Conservation (phyloP, 345 rosid genomes). For the Bruguiera parviflora region DNA sequence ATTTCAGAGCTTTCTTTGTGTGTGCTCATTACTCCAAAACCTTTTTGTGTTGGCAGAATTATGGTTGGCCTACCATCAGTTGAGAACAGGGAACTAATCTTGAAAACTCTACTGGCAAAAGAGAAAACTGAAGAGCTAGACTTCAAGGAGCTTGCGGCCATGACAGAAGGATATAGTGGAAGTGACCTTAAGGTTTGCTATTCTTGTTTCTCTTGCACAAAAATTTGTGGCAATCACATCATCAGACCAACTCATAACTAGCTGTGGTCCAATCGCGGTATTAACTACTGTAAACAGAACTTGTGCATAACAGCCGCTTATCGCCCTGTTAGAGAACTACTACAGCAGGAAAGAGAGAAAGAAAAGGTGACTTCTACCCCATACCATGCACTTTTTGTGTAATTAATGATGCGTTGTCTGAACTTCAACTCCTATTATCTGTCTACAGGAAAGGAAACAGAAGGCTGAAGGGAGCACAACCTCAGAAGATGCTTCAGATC, state of each 20-base stretch:
- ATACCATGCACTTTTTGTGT: neutral
- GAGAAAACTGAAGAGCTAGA: conserved; percentile 74
- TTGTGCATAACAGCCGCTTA: conserved; percentile 94
- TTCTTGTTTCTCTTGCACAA: conserved; percentile 6
- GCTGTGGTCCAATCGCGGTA: conserved; percentile 13
- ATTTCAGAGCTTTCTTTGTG: too few relatives aligned
- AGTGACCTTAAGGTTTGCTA: conserved; percentile 93
- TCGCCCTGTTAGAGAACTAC: conserved; percentile 86
- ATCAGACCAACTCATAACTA: neutral
- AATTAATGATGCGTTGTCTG: neutral
- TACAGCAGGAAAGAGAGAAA: conserved; percentile 76
- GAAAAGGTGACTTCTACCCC: conserved; percentile 45
- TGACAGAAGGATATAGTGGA: conserved; percentile 94
- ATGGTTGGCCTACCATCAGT: conserved; percentile 93
- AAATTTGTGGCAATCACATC: neutral
- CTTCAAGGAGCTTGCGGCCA: conserved; percentile 76
- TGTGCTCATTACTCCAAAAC: neutral
- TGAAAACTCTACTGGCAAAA: conserved; percentile 78
- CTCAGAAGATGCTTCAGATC: conserved; percentile 40
- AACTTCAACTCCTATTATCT: neutral
- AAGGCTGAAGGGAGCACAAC: conserved; percentile 57
- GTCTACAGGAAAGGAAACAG: conserved; percentile 59
- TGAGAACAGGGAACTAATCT: conserved; percentile 78
- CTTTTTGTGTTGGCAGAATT: conserved; percentile 46
- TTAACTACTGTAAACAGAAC: conserved; percentile 55